A percentile compares a stretch with the other conserved stretches of the same genome.
Conservation (phyloP, 2,329 filamentous ascomycete genomes). For the Plenodomus tracheiphilus region DNA sequence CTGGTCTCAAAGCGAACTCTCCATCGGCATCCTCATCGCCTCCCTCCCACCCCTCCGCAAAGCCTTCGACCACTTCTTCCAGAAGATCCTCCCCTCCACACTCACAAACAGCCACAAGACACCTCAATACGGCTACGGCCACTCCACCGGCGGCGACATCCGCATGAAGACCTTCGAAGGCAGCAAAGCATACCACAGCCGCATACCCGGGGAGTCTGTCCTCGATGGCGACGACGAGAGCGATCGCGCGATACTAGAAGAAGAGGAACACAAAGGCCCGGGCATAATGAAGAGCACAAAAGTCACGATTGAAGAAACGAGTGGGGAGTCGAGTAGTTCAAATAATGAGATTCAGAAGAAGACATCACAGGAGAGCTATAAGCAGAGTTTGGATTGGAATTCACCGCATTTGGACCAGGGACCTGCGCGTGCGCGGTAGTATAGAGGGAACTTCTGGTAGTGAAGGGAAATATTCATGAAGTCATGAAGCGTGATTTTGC, state of each 20-base stretch:
- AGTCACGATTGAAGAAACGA: conserved; percentile 13
- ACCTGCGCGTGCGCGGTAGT: neutral
- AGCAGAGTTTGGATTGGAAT: neutral
- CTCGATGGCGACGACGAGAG: conserved; percentile 30
- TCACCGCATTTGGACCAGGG: neutral
- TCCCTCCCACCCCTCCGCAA: conserved; percentile 33
- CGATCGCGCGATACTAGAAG: conserved; percentile 30
- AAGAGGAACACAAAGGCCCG: conserved; percentile 17
- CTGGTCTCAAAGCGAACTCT: conserved; percentile 30
- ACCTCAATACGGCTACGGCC: conserved; percentile 16
- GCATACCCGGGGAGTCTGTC: conserved; percentile 23
- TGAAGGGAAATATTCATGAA: too few relatives aligned
- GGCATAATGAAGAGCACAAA: conserved; percentile 32
- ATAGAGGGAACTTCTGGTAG: too few relatives aligned
- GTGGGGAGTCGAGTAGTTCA: neutral
- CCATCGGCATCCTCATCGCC: conserved; percentile 25
- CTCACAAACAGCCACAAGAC: conserved; percentile 10
- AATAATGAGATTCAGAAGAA: neutral
- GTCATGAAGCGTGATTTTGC: too few relatives aligned
- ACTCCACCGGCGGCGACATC: conserved; percentile 8
- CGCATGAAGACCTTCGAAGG: conserved; percentile 16
- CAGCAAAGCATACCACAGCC: conserved; percentile 26
- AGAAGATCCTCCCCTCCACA: conserved; percentile 18
- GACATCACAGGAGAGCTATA: neutral
- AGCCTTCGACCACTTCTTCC: conserved; percentile 24